Evolutionary conservation across 345 rosid species (phyloP).

Genomic region (Microthlaspi erraticum): DNA sequence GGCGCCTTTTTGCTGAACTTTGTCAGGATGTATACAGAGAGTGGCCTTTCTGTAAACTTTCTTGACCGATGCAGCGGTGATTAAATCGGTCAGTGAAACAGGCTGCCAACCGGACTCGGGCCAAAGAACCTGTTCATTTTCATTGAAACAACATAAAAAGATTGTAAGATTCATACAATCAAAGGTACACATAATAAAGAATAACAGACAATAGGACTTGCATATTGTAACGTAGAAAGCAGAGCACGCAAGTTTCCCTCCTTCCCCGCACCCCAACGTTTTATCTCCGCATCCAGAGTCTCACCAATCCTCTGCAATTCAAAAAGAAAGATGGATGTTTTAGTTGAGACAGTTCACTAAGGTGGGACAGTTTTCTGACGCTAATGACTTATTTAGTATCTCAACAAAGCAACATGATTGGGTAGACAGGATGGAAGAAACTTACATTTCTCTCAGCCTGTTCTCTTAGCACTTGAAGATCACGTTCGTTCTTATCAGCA

Average conservation of each 20-base stretch:
- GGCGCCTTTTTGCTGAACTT: constrained; percentile 98
- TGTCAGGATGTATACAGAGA: constrained; percentile 98
- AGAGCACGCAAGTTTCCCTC: constrained; percentile 94
- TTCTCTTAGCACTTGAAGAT: constrained; percentile 86
- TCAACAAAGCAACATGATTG: background rate
- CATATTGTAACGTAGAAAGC: constrained; percentile 93
- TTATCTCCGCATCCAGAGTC: constrained; percentile 87
- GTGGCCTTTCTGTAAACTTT: constrained; percentile 89
- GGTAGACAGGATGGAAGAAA: background rate
- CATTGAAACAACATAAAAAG: constrained; percentile 6
- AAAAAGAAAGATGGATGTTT: background rate
- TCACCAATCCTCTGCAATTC: constrained; percentile 67
- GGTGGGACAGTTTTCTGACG: background rate
- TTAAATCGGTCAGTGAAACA: constrained; percentile 89
- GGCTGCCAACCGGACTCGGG: constrained; percentile 99
- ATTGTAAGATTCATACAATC: constrained; percentile 5
- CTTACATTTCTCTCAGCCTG: constrained; percentile 91
- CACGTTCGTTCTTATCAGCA: constrained; percentile 95
- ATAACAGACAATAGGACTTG: constrained; percentile 42
- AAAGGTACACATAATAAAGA: background rate
- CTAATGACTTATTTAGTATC: background rate
- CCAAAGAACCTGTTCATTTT: constrained; percentile 85
- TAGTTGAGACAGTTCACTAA: background rate
- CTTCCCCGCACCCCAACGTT: constrained; percentile 96
- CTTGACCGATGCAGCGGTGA: constrained; percentile 79